Evolutionary conservation across 1,139 yeast genomes (phyloP).

Genomic region (Suhomyces kunorum): DNA sequence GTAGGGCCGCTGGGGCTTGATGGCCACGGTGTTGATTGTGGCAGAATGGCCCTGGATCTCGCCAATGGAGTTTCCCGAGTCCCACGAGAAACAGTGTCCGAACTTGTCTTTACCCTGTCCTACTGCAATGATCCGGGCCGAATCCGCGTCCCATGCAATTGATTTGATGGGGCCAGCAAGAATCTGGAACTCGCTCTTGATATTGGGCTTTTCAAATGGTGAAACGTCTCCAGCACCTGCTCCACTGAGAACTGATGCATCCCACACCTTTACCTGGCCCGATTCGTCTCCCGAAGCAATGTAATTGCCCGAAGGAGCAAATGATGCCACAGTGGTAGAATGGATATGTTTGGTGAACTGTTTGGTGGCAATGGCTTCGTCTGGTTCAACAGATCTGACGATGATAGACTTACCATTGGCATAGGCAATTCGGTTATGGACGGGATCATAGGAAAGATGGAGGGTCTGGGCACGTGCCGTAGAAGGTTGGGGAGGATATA

Average conservation of each 20-base stretch:
- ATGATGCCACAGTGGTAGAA: conserved; percentile 70
- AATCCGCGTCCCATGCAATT: conserved; percentile 92
- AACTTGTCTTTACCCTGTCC: conserved; percentile 92
- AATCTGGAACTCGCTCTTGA: conserved; percentile 82
- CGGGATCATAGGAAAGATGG: conserved; percentile 71
- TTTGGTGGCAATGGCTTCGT: conserved; percentile 39
- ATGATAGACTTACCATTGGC: conserved; percentile 80
- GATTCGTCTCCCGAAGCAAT: conserved; percentile 90
- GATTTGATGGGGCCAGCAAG: conserved; percentile 82
- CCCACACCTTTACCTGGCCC: conserved; percentile 91
- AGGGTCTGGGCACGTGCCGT: conserved; percentile 72
- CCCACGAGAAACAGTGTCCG: conserved; percentile 93
- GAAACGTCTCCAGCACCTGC: conserved; percentile 31
- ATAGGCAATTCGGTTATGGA: conserved; percentile 71
- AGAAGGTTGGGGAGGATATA: conserved; percentile 74
- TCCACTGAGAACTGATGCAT: conserved; percentile 46
- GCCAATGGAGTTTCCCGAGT: conserved; percentile 92
- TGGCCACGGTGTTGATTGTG: conserved; percentile 77
- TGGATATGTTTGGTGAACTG: conserved; percentile 76
- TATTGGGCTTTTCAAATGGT: conserved; percentile 48
- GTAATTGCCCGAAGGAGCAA: conserved; percentile 87
- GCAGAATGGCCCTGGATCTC: conserved; percentile 95
- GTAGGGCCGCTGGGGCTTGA: conserved; percentile 88
- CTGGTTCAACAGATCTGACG: conserved; percentile 61
- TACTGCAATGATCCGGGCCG: conserved; percentile 82